These are phyloP conservation scores for Yarrowia divulgata DNA, from an alignment of 805 yeast species.

Conservation along the genomic window DNA sequence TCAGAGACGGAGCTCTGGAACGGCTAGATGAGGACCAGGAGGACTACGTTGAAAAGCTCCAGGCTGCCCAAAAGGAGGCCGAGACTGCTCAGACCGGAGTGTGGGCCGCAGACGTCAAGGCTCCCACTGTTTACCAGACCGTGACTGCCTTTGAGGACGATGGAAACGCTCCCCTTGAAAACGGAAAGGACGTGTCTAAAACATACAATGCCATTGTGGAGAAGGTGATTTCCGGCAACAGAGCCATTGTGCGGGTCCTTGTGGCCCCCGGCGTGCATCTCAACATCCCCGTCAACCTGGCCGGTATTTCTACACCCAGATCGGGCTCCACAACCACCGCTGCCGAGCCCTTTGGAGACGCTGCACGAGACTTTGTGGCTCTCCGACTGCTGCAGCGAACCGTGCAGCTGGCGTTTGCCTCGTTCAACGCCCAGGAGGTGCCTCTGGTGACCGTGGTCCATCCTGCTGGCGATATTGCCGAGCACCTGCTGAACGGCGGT, in stretches of 20 bases:
- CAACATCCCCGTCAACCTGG: constrained; percentile 66
- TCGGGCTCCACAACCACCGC: constrained; percentile 56
- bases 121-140: constrained; percentile 38
- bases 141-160: constrained; percentile 13
- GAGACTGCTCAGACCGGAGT: constrained; percentile 60
- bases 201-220: constrained; percentile 71
- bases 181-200: constrained; percentile 45
- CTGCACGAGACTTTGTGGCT: constrained; percentile 70
- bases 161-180: constrained; percentile 19
- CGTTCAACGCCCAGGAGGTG: constrained; percentile 59
- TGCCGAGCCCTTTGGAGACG: constrained; percentile 67
- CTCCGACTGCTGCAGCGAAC: constrained; percentile 66
- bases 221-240: constrained; percentile 78
- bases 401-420: constrained; percentile 64
- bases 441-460: constrained; percentile 61
- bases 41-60: constrained; percentile 45
- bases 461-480: constrained; percentile 80
- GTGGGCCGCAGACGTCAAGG: constrained; percentile 54
- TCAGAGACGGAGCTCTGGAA: constrained; percentile 59
- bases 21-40: constrained; percentile 54
- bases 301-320: constrained; percentile 78
- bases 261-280: constrained; percentile 57
- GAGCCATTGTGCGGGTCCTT: constrained; percentile 67
- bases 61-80: constrained; percentile 57
- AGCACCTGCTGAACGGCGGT: constrained; percentile 70